phyloP scores from a whole-genome alignment of 257 asterid genomes.

The Scutellaria barbata region DNA sequence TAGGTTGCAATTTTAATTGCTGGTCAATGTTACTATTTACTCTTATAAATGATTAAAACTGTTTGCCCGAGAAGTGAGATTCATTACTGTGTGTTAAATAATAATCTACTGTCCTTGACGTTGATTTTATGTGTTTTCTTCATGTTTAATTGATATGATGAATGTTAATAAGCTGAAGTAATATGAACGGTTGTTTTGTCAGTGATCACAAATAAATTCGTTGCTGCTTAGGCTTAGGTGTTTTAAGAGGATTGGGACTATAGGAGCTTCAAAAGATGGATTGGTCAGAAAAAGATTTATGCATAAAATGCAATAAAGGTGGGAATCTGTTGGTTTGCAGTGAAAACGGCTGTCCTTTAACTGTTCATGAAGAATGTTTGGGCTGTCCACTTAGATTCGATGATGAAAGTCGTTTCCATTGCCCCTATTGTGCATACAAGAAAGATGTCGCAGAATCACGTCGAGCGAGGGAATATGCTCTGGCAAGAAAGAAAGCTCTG shows the following conservation, averaged over 20 bases:
- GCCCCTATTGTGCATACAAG: constrained; percentile 77
- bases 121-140: constrained; percentile 12
- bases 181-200: no score
- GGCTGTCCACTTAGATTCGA: constrained; percentile 59
- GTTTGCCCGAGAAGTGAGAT: background rate
- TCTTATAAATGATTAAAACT: background rate
- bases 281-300: constrained; percentile 45
- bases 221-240: no score
- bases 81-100: background rate
- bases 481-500: constrained; percentile 62
- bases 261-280: constrained; percentile 51
- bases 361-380: constrained; percentile 67
- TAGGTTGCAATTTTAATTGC: no score
- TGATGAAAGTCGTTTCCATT: constrained; percentile 60
- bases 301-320: constrained; percentile 75
- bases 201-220: no score
- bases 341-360: constrained; percentile 66
- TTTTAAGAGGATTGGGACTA: no score
- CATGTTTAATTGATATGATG: constrained; percentile 21
- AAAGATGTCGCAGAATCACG: constrained; percentile 50
- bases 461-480: constrained; percentile 60
- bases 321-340: constrained; percentile 67
- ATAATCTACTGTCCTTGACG: background rate
- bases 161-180: constrained; percentile 21
- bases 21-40: background rate